Conservation (phyloP, 2,329 filamentous ascomycete species). For the Colletotrichum cuscutae region DNA sequence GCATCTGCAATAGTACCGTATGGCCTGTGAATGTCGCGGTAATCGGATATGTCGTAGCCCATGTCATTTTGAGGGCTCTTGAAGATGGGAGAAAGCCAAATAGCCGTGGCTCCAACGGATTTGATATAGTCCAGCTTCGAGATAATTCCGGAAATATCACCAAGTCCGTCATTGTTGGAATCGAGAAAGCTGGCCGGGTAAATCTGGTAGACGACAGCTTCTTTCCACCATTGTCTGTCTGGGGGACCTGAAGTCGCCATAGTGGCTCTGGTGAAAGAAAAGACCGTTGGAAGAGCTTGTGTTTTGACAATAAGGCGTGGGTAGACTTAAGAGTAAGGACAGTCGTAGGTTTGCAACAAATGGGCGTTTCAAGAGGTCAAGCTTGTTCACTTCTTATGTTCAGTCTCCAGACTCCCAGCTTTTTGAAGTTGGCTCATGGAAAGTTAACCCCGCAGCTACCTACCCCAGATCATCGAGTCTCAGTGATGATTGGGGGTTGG, state of each 20-base stretch:
- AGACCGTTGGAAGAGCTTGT: not conserved
- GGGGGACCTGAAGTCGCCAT: not conserved
- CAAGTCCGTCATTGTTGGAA: conserved; percentile 38
- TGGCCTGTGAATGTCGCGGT: conserved; percentile 50
- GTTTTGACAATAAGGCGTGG: not conserved
- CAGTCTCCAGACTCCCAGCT: not conserved
- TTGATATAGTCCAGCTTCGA: conserved; percentile 40
- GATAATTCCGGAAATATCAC: conserved; percentile 39
- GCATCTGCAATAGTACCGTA: conserved; percentile 76
- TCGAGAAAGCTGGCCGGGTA: conserved; percentile 53
- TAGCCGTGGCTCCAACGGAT: conserved; percentile 12
- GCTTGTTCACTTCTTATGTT: not conserved
- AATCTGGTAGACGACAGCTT: conserved; percentile 65
- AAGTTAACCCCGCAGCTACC: not conserved
- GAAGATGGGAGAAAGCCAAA: conserved; percentile 43
- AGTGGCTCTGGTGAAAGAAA: not conserved
- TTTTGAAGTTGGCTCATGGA: not conserved
- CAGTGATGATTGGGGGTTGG: not conserved
- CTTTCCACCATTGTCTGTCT: conserved; percentile 60
- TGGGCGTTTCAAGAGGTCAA: not conserved
- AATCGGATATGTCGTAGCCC: conserved; percentile 74
- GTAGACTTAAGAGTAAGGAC: not conserved
- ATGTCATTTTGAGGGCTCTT: conserved; percentile 66
- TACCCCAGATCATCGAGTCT: not conserved
- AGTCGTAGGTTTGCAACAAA: not conserved